Conservation (phyloP, 352 stramenopile species). For the Elongisporangium prolatum region DNA sequence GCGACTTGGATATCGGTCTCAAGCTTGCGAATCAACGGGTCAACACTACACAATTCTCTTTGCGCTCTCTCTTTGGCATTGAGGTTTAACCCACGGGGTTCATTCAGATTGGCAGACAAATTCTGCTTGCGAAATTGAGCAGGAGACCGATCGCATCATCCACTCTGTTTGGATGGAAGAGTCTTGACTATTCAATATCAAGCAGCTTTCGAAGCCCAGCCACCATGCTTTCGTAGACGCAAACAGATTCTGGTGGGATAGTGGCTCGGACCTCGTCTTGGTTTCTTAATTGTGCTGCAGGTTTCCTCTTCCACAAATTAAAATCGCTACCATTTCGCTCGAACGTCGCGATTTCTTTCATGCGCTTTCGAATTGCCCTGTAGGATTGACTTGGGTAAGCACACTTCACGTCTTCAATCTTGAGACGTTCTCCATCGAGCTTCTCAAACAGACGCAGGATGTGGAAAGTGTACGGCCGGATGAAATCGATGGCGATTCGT, state of each 20-base stretch:
- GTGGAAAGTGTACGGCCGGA: constrained; percentile 83
- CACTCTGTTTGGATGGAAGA: constrained; percentile 68
- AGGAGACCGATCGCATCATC: constrained; percentile 68
- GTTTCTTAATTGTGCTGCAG: constrained; percentile 47
- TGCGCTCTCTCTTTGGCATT: constrained; percentile 55
- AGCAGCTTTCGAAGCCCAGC: constrained; percentile 65
- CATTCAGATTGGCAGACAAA: constrained; percentile 44
- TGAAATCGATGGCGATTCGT: constrained; percentile 77
- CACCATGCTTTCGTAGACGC: constrained; percentile 87
- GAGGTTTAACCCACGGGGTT: constrained; percentile 40
- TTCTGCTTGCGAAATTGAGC: constrained; percentile 58
- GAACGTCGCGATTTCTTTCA: constrained; percentile 85
- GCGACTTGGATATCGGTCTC: constrained; percentile 79
- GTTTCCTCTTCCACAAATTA: constrained; percentile 82
- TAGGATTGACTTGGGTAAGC: constrained; percentile 78
- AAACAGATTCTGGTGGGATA: constrained; percentile 76
- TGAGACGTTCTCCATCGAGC: constrained; percentile 67
- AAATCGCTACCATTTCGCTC: constrained; percentile 78
- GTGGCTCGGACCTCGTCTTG: constrained; percentile 73
- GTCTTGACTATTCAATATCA: constrained; percentile 75
- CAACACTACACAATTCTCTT: constrained; percentile 63
- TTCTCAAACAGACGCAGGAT: constrained; percentile 83
- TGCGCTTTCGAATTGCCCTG: constrained; percentile 77
- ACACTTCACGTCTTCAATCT: constrained; percentile 79
- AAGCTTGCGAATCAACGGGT: constrained; percentile 63